Evolutionary conservation across 345 rosid genomes (phyloP), one percentile per base, ranked within the genome.

Genomic region (Pelargonium nanum): DNA sequence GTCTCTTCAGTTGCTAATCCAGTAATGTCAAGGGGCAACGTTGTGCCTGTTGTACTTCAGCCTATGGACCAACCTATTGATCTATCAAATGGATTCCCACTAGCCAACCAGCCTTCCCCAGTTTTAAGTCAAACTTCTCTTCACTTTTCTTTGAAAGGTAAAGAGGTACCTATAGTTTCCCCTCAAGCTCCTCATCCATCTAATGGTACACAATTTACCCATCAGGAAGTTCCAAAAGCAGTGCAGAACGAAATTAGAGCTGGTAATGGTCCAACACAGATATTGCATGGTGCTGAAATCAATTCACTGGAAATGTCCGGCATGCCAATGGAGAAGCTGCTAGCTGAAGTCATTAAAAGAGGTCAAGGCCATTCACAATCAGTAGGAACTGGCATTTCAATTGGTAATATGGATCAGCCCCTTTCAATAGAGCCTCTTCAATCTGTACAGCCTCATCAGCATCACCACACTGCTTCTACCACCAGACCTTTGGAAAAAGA

Each of bases 381-480:
- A 65, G 68, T 28, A 32, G 77, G 73, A 28, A 59, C 60, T 53
- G 45, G 53, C 57, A 51, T 59, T 54, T 65, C 57, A n/a, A 60
- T 23, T 57, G 72, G 26, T 15, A 62, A 69, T 24, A 19, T 25
- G 9, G 77, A 79, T 73, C 83, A 74, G 62, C 78, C 89, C 45
- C 81, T 89, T 63, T 78, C 81, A 24, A 72, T 83, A 23, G 94
- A 85, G 74, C 90, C 96, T 19, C 66, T 82, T 66, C 84, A 77
- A 73, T 66, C 80, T 0, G 66, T 86, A 48, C 86, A 76, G 60
- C 86, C 91, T 2, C 64, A 40, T 60, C 68, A 45, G 50, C 58
- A 48, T 26, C 20, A 19, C 48, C 80, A 73, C 30, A 68, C 87
- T 55, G 77, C 62, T 24, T 69, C 75, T 68, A 53, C 71, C 53